phyloP scores from a whole-genome alignment of 2,329 filamentous ascomycete genomes.

The Ilyonectria robusta region DNA sequence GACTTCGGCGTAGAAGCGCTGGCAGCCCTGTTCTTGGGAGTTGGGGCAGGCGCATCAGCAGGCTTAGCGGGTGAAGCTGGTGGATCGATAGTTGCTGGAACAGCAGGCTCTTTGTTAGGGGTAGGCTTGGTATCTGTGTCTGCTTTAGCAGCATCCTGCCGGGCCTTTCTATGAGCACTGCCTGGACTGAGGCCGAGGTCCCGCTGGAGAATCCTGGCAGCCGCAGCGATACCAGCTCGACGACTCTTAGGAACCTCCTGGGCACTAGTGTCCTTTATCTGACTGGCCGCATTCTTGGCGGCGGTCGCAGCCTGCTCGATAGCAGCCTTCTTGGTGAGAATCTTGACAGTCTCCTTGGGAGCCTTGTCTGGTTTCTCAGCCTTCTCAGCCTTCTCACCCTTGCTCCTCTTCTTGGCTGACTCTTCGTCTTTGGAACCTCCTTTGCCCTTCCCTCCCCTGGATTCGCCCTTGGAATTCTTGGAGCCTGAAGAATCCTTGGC shows the following conservation, averaged over 20 bases:
- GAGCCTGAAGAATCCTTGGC: conserved; percentile 65
- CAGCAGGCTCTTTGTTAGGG: conserved; percentile 52
- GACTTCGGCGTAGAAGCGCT: conserved; percentile 44
- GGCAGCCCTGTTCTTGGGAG: conserved; percentile 42
- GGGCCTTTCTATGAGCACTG: conserved; percentile 72
- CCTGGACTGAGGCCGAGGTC: conserved; percentile 76
- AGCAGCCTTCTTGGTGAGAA: conserved; percentile 72
- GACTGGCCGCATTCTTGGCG: conserved; percentile 59
- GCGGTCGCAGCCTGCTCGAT: conserved; percentile 64
- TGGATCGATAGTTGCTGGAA: conserved; percentile 36
- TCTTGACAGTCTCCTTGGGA: conserved; percentile 72
- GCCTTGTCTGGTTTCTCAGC: conserved; percentile 66
- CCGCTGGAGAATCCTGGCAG: conserved; percentile 75
- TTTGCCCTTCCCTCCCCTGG: conserved; percentile 65
- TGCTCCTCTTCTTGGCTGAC: conserved; percentile 72
- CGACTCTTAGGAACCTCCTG: conserved; percentile 67
- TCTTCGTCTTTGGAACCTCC: conserved; percentile 62
- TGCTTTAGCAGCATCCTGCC: conserved; percentile 71
- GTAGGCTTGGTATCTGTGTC: conserved; percentile 62
- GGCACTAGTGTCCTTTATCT: conserved; percentile 48
- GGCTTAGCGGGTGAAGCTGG: conserved; percentile 40
- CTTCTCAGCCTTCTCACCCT: conserved; percentile 74
- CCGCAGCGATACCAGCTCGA: conserved; percentile 72
- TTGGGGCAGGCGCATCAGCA: conserved; percentile 34
- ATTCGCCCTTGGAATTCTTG: conserved; percentile 69